Base-by-base conservation (phyloP, 805 yeast species). In the Schwanniomyces occidentalis region DNA sequence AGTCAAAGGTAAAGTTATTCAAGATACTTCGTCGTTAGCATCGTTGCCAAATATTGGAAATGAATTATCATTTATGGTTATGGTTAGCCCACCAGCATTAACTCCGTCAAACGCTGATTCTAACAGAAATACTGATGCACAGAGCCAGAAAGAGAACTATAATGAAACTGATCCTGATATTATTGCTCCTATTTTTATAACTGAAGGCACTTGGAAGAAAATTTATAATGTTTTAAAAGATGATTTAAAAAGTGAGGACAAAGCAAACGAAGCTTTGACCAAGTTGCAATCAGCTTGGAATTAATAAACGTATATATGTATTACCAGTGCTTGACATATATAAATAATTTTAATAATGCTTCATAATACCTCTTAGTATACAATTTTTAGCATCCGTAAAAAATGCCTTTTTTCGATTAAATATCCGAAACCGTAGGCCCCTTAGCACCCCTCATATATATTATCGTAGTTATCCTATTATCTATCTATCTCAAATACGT, bases 1-100 rank as follows among this genome's bases (percentile, higher is more conserved):
- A 46, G 48, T 78, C 28, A 81, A 78, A 52, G 83, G 85, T 3
- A 80, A 78, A 54, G 85, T 80, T 6, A 57, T 78, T 14, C 75
- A 71, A 24, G 85, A 81, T 49, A 57, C 76, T 4, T 51, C 71
- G 4, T 40, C 64, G 4, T 37, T 80, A 27, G 48, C 60, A 5
- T 35, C 56, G 7, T 33, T 60, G 23, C 52, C 49, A 13, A 28
- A 42, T 31, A 46, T 52, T 19, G 48, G 44, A 34, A 50, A 49
- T 24, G 52, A 56, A 34, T 51, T 71, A 4, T 48, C 62, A 4
- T 58, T 76, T 33, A 73, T 65, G 34, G 75, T 73, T 3, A 68
- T 76, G 73, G 54, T 71, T 4, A 50, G 65, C 13, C 44, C 45
- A n/a, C 45, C 55, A 5, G 32, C 34, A n/a, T 31, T 32, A 5